A percentile compares a stretch with the other conserved stretches of the same genome.
These are phyloP conservation scores for Phlyctochytrium arcticum DNA, from an alignment of 192 early-diverging fungal species.

Conservation along the genomic window DNA sequence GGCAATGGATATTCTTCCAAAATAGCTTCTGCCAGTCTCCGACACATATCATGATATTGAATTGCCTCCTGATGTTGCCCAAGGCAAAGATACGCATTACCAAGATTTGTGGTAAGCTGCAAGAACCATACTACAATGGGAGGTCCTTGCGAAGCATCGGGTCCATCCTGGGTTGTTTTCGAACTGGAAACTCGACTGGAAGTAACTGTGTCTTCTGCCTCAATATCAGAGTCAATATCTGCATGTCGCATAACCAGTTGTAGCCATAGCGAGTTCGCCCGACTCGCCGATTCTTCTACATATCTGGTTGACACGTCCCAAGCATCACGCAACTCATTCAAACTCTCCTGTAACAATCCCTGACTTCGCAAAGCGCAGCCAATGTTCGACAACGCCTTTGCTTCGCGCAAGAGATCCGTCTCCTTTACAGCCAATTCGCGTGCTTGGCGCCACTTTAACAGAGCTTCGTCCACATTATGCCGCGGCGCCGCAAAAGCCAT, in stretches of 20 bases:
- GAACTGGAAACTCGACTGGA: background rate
- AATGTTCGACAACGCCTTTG: conserved; percentile 36
- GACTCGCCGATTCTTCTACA: conserved; percentile 19
- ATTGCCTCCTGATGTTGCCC: conserved; percentile 44
- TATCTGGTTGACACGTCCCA: conserved; percentile 36
- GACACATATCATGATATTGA: conserved; percentile 41
- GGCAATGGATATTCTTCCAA: conserved; percentile 50
- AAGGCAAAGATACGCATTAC: conserved; percentile 41
- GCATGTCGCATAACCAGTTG: conserved; percentile 36
- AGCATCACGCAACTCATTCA: conserved; percentile 25
- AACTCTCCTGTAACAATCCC: conserved; percentile 28
- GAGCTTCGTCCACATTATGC: conserved; percentile 29
- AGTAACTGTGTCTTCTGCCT: conserved; percentile 7
- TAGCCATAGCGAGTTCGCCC: conserved; percentile 34
- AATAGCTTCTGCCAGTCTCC: conserved; percentile 41
- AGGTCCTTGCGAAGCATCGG: conserved; percentile 41
- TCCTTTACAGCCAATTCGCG: conserved; percentile 31
- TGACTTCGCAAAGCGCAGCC: conserved; percentile 27
- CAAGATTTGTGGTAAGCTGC: conserved; percentile 48
- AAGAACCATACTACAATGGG: conserved; percentile 51
- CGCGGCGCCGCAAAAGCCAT: conserved; percentile 21
- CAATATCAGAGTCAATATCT: conserved; percentile 27
- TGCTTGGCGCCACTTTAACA: conserved; percentile 38
- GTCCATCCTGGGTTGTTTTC: background rate
- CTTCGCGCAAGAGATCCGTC: conserved; percentile 29